These are phyloP conservation scores for Metarhizium anisopliae DNA, from an alignment of 2,329 filamentous ascomycete species.

Conservation along the genomic window DNA sequence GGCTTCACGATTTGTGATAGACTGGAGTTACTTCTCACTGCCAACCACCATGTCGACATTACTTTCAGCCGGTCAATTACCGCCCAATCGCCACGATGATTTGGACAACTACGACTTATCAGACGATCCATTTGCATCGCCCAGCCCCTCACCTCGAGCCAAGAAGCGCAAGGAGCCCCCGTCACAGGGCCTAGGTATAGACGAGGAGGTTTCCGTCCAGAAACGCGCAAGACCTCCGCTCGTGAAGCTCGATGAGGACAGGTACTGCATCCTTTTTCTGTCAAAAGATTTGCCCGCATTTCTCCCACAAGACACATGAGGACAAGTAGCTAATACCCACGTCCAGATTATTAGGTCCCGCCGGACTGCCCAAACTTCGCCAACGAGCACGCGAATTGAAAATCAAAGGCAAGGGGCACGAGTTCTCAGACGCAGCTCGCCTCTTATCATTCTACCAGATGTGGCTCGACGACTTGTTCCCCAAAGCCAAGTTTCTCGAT, in stretches of 20 bases:
- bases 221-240: conserved; percentile 64
- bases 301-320: neutral
- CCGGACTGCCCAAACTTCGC: conserved; percentile 76
- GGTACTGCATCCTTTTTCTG: conserved; percentile 32
- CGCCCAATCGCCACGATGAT: conserved; percentile 39
- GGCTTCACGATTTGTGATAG: neutral
- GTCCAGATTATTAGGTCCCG: conserved; percentile 65
- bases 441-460: conserved; percentile 87
- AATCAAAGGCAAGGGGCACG: conserved; percentile 89
- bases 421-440: conserved; percentile 79
- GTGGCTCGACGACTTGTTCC: conserved; percentile 94
- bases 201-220: conserved; percentile 74
- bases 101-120: conserved; percentile 70
- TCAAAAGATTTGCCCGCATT: neutral
- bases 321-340: neutral
- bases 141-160: conserved; percentile 28
- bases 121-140: conserved; percentile 41
- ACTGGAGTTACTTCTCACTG: no score
- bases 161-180: conserved; percentile 42
- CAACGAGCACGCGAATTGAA: conserved; percentile 62
- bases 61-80: conserved; percentile 9
- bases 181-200: conserved; percentile 58
- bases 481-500: conserved; percentile 88
- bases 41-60: conserved; percentile 15
- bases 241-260: conserved; percentile 79